A percentile compares a stretch with the other conserved stretches of the same genome.
These are phyloP conservation scores for Cytospora paraplurivora DNA, from an alignment of 2,329 filamentous ascomycete species.

Conservation along the genomic window DNA sequence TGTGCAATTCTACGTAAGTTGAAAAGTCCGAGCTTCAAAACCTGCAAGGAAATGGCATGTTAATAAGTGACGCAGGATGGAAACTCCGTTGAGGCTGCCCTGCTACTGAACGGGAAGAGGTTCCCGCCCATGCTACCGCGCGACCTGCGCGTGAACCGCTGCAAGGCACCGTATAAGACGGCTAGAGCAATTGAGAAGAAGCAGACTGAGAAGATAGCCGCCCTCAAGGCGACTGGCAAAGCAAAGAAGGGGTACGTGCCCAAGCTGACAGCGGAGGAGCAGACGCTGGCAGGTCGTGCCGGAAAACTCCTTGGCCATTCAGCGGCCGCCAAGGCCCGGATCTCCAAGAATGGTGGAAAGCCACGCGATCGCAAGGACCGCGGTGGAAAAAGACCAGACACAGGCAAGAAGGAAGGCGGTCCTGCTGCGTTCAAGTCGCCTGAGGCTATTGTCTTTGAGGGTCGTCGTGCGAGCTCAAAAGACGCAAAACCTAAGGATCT, in stretches of 20 bases:
- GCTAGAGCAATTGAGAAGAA: constrained; percentile 53
- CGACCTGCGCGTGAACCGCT: constrained; percentile 80
- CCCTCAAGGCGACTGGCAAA: constrained; percentile 33
- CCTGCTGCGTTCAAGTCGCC: constrained; percentile 57
- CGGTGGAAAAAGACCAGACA: constrained; percentile 11
- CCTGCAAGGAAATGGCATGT: not conserved
- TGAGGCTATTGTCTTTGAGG: constrained; percentile 79
- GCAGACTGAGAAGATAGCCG: constrained; percentile 39
- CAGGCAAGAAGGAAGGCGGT: constrained; percentile 31
- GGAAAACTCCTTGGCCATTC: constrained; percentile 73
- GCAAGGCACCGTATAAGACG: constrained; percentile 71
- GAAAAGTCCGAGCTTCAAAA: constrained; percentile 1
- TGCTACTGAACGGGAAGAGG: constrained; percentile 86
- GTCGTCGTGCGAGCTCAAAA: constrained; percentile 69
- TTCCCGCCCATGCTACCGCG: constrained; percentile 94
- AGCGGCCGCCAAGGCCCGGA: constrained; percentile 46
- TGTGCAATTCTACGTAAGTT: constrained; percentile 80
- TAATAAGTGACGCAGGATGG: constrained; percentile 56
- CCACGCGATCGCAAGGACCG: constrained; percentile 15
- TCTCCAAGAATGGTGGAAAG: constrained; percentile 14
- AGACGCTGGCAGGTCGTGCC: constrained; percentile 72
- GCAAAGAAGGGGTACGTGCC: constrained; percentile 60
- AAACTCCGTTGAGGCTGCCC: constrained; percentile 87
- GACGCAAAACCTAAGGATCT: constrained; percentile 65
- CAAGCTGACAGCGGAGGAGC: constrained; percentile 70